Evolutionary conservation across 768 basidiomycete genomes (phyloP).

Genomic region (Mycena latifolia): DNA sequence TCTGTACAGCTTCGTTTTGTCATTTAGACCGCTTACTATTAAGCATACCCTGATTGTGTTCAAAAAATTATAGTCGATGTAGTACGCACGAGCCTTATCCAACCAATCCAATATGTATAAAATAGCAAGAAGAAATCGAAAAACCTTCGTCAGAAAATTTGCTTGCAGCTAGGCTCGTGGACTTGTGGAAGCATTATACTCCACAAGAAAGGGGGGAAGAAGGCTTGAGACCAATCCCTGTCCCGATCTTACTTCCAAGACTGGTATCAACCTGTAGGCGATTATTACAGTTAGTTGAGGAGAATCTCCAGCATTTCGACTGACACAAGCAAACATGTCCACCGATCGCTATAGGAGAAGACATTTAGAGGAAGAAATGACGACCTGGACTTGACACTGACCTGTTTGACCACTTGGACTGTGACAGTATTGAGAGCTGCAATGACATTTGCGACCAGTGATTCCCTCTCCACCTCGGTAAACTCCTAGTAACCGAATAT

Average conservation of each 20-base stretch:
- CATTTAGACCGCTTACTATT: no score
- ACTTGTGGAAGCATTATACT: no score
- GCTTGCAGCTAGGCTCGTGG: no score
- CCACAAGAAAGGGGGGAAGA: constrained; percentile 34
- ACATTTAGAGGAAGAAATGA: background rate
- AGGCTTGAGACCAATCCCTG: constrained; percentile 14
- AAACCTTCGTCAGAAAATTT: no score
- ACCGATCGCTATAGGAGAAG: constrained; percentile 20
- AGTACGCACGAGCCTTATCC: no score
- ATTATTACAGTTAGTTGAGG: no score
- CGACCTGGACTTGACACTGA: background rate
- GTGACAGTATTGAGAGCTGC: constrained; percentile 23
- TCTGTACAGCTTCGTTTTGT: no score
- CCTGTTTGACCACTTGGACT: constrained; percentile 23
- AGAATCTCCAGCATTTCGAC: no score
- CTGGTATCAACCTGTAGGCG: no score
- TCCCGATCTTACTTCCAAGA: constrained; percentile 23
- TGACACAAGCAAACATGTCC: constrained; percentile 36
- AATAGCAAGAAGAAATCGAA: no score
- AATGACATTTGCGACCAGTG: constrained; percentile 29
- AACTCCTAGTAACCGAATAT: constrained; percentile 29
- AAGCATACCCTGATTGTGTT: background rate
- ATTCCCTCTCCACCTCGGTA: constrained; percentile 26
- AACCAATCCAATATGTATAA: no score
- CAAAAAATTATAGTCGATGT: no score